These are phyloP conservation scores for Macadamia tetraphylla DNA, from an alignment of 164 flowering plant genomes.

Conservation along the genomic window DNA sequence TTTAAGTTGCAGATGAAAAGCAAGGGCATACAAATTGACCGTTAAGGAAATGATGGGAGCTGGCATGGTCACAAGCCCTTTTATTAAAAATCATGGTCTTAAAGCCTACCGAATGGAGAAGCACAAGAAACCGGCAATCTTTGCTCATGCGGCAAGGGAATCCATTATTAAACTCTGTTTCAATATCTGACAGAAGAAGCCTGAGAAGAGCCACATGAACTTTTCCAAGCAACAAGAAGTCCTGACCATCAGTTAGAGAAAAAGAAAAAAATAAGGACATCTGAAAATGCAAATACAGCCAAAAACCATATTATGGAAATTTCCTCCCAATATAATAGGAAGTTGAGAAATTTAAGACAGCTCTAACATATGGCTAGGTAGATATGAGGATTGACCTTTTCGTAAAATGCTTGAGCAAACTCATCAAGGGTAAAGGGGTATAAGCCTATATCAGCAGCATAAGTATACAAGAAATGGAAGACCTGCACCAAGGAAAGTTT, in stretches of 20 bases:
- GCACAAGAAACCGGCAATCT: conserved; percentile 61
- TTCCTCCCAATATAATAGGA: no score
- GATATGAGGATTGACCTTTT: conserved; percentile 48
- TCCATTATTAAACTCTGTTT: conserved; percentile 49
- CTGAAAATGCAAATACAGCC: neutral
- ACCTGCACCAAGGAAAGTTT: conserved; percentile 42
- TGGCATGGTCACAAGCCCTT: neutral
- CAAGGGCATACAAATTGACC: neutral
- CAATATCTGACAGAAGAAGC: conserved; percentile 60
- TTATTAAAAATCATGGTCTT: neutral
- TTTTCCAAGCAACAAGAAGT: conserved; percentile 77
- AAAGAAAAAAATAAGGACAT: conserved; percentile 7
- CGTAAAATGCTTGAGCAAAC: conserved; percentile 87
- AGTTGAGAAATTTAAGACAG: neutral
- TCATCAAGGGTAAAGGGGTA: conserved; percentile 78
- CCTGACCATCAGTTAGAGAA: conserved; percentile 33
- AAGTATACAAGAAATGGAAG: conserved; percentile 71
- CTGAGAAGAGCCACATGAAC: conserved; percentile 72
- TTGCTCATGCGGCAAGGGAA: conserved; percentile 36
- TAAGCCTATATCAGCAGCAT: conserved; percentile 43
- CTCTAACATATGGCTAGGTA: neutral
- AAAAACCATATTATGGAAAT: neutral
- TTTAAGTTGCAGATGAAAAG: neutral
- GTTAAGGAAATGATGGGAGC: neutral
- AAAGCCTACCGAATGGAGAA: conserved; percentile 71